A percentile compares a stretch with the other conserved stretches of the same genome.
Evolutionary conservation across 208 protist species (phyloP).

Genomic region (Trypanosoma scelopori): DNA sequence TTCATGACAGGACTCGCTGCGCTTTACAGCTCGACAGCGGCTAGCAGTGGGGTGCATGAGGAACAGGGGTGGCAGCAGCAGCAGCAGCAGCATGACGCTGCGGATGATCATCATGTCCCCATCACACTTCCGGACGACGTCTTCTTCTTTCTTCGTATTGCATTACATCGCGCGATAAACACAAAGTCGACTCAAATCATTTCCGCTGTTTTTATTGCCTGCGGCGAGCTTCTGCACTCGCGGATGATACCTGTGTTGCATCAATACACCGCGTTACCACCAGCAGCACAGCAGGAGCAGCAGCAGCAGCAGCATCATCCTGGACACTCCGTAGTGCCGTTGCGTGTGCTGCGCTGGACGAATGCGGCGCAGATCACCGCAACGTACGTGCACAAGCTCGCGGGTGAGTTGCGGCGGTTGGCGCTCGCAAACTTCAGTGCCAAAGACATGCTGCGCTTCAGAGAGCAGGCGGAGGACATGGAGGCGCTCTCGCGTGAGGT

Average conservation of each 20-base stretch:
- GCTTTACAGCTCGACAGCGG: constrained; percentile 54
- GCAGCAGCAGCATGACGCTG: constrained; percentile 15
- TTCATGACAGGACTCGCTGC: constrained; percentile 68
- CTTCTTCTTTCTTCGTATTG: constrained; percentile 84
- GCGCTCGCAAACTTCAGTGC: constrained; percentile 29
- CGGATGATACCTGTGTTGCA: constrained; percentile 52
- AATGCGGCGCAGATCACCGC: constrained; percentile 41
- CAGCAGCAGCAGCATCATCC: neutral
- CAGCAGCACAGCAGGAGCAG: constrained; percentile 9
- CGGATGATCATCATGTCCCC: constrained; percentile 27
- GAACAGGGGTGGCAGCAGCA: constrained; percentile 21
- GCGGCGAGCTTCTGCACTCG: constrained; percentile 56
- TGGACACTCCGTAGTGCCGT: constrained; percentile 23
- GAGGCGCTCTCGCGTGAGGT: constrained; percentile 25
- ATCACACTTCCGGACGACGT: constrained; percentile 79
- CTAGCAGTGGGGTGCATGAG: constrained; percentile 8
- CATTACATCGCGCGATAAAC: constrained; percentile 74
- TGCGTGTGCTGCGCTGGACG: constrained; percentile 57
- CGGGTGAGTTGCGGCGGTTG: constrained; percentile 60
- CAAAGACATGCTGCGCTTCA: constrained; percentile 56
- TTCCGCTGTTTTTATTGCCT: constrained; percentile 73
- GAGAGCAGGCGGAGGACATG: constrained; percentile 70
- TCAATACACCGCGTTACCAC: constrained; percentile 26
- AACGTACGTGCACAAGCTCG: constrained; percentile 51
- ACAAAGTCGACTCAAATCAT: constrained; percentile 82